These are phyloP conservation scores for Filosporella fistucella DNA, from an alignment of 495 filamentous ascomycete genomes.

Conservation along the genomic window DNA sequence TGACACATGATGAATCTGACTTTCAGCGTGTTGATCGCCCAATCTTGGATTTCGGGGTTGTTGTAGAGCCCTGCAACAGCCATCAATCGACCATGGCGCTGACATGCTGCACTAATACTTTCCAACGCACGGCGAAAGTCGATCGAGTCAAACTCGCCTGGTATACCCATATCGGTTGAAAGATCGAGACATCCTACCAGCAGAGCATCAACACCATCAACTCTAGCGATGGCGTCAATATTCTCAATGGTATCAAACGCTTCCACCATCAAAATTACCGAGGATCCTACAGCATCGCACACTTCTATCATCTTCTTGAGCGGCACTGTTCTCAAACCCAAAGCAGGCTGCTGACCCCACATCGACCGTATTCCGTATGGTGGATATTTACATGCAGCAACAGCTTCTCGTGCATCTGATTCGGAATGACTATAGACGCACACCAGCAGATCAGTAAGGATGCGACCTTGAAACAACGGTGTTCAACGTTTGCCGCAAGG, in stretches of 20 bases:
- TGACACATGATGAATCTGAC: not conserved
- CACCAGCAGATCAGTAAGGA: not conserved
- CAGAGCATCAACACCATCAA: conserved; percentile 10
- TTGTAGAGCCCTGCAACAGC: conserved; percentile 9
- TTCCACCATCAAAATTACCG: conserved; percentile 10
- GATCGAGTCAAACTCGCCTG: not conserved
- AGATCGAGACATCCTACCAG: conserved; percentile 9
- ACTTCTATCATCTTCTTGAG: not conserved
- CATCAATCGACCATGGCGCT: conserved; percentile 1
- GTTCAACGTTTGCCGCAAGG: not conserved
- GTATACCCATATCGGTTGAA: conserved; percentile 5
- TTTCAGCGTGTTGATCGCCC: conserved; percentile 5
- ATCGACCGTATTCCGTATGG: not conserved
- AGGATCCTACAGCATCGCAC: not conserved
- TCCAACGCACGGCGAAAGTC: not conserved
- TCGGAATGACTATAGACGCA: not conserved
- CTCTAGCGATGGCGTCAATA: conserved; percentile 5
- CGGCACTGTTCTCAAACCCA: not conserved
- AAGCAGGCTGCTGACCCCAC: not conserved
- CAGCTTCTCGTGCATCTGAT: not conserved
- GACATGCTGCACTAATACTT: conserved; percentile 1
- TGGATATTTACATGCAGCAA: not conserved
- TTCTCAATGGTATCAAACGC: conserved; percentile 1
- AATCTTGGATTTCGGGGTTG: conserved; percentile 2
- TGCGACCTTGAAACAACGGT: not conserved